Evolutionary conservation across 768 basidiomycete genomes (phyloP).

Genomic region (Paxillus ammoniavirescens): DNA sequence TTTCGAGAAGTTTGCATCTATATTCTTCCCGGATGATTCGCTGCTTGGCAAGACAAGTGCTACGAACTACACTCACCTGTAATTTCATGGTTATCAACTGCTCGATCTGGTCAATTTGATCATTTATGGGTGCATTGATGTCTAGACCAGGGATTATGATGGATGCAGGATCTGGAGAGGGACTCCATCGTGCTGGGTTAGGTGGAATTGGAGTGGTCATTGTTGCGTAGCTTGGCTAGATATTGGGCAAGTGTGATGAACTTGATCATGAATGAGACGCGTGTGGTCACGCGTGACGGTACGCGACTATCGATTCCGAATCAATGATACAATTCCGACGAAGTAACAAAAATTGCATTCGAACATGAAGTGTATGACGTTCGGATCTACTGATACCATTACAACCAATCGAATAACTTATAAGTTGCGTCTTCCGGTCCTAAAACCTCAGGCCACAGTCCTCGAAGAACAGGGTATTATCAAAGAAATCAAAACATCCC

Average conservation of each 20-base stretch:
- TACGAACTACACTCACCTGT: slow-evolving; percentile 51
- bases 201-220: slow-evolving; percentile 48
- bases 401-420: background rate
- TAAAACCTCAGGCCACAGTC: background rate
- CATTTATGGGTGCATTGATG: slow-evolving; percentile 61
- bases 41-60: slow-evolving; percentile 1
- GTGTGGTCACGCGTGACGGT: slow-evolving; percentile 25
- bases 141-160: slow-evolving; percentile 76
- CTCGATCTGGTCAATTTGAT: slow-evolving; percentile 94
- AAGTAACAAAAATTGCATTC: background rate
- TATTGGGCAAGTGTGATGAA: background rate
- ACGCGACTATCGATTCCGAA: slow-evolving; percentile 6
- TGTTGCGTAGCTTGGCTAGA: slow-evolving; percentile 1
- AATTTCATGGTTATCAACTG: slow-evolving; percentile 91
- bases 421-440: background rate
- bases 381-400: background rate
- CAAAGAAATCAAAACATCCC: slow-evolving; percentile 54
- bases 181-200: slow-evolving; percentile 68
- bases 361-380: too few species aligned
- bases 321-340: background rate
- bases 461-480: background rate
- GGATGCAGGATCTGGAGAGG: slow-evolving; percentile 57
- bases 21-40: slow-evolving; percentile 51
- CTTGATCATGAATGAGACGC: slow-evolving; percentile 4
- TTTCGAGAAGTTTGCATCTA: slow-evolving; percentile 90